Percentiles rank a stretch among this genome's conserved stretches.
These are phyloP conservation scores for Canna indica DNA, from an alignment of 176 grass and related monocot genomes.

Conservation along the genomic window DNA sequence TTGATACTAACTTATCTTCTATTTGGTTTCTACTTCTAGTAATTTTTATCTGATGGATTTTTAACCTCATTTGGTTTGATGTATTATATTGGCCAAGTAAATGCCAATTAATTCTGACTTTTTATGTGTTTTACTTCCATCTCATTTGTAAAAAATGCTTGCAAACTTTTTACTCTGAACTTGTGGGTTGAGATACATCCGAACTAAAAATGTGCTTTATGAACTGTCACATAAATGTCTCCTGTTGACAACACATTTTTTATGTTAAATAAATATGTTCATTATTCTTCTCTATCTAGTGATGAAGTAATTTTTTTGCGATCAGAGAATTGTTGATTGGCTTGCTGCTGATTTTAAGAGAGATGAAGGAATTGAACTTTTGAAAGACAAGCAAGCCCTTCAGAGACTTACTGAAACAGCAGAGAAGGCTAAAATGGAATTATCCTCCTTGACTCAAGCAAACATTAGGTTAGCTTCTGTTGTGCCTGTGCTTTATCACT, in stretches of 20 bases:
- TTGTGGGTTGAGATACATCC: not conserved
- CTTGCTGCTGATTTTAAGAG: slow-evolving; percentile 84
- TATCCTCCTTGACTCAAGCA: slow-evolving; percentile 78
- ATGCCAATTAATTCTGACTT: too few relatives aligned
- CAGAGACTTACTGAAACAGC: slow-evolving; percentile 91
- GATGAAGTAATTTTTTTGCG: not conserved
- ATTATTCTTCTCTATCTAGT: not conserved
- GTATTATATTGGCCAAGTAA: too few relatives aligned
- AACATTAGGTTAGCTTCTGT: slow-evolving; percentile 69
- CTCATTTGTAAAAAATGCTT: not conserved
- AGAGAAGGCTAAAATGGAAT: slow-evolving; percentile 97
- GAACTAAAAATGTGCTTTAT: not conserved
- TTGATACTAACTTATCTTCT: not conserved
- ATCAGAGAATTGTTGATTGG: slow-evolving; percentile 92
- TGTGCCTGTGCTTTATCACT: not conserved
- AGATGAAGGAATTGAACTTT: slow-evolving; percentile 87
- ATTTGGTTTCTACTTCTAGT: not conserved
- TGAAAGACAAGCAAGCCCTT: slow-evolving; percentile 98
- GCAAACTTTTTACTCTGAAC: not conserved
- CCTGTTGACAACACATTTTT: not conserved
- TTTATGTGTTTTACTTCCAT: too few relatives aligned
- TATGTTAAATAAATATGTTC: not conserved
- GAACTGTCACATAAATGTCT: not conserved
- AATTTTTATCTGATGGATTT: too few relatives aligned
- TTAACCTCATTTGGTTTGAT: too few relatives aligned